phyloP scores from a whole-genome alignment of 73 alveolate genomes.

The Effrenium voratum region DNA sequence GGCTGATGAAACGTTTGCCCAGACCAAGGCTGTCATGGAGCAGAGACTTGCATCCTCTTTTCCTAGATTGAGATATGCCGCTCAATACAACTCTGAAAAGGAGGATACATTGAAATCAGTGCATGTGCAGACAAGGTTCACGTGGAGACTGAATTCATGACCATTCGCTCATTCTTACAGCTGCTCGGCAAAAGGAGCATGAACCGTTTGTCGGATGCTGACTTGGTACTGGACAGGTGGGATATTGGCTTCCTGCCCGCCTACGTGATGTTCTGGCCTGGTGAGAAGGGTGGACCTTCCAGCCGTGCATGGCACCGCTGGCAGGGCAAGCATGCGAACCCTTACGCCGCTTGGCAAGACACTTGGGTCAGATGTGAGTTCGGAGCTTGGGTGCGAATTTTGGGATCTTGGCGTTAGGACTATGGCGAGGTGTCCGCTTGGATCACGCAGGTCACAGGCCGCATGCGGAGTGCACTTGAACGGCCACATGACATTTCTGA shows the following conservation, averaged over 20 bases:
- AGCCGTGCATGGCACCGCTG: constrained; percentile 55
- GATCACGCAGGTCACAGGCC: constrained; percentile 53
- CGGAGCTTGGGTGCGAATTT: background rate
- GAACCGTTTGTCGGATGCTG: background rate
- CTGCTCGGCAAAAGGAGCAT: background rate
- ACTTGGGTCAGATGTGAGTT: background rate
- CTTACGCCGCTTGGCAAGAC: constrained; percentile 34
- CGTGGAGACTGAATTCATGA: constrained; percentile 81
- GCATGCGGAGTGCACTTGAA: background rate
- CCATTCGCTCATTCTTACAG: constrained; percentile 52
- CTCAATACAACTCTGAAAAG: background rate
- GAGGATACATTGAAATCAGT: background rate
- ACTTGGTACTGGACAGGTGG: too few relatives aligned
- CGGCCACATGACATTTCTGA: background rate
- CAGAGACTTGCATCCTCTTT: constrained; percentile 61
- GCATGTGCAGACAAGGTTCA: background rate
- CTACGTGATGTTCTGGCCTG: constrained; percentile 64
- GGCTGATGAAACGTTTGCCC: background rate
- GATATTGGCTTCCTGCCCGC: constrained; percentile 64
- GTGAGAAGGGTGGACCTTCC: background rate
- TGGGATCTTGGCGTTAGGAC: constrained; percentile 1
- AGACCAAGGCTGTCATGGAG: constrained; percentile 37
- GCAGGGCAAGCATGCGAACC: constrained; percentile 66
- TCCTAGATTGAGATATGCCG: constrained; percentile 15
- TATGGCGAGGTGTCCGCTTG: constrained; percentile 51